A percentile compares a stretch with the other conserved stretches of the same genome.
Evolutionary conservation across 192 early-diverging fungal genomes (phyloP).

Genomic region (Mortierella alpina): DNA sequence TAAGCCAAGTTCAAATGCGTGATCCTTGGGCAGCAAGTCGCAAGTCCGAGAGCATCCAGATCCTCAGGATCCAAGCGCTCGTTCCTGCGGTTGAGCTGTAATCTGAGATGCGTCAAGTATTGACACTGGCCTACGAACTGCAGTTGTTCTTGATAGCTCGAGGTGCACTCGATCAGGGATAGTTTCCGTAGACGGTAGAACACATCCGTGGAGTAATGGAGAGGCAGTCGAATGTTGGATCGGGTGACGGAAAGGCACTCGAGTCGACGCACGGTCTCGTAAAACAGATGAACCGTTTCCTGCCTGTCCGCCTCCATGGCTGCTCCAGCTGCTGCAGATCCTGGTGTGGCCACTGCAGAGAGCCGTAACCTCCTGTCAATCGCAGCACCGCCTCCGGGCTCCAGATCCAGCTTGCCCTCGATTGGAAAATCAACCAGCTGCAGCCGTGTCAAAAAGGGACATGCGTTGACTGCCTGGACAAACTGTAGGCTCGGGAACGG

Average conservation of each 20-base stretch:
- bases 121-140: conserved; percentile 32
- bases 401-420: neutral
- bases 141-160: conserved; percentile 14
- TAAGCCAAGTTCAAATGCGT: conserved; percentile 29
- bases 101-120: conserved; percentile 25
- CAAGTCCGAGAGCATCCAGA: neutral
- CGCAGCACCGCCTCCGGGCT: neutral
- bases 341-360: neutral
- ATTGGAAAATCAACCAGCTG: conserved; percentile 14
- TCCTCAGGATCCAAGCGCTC: neutral
- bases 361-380: neutral
- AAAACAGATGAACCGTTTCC: conserved; percentile 1
- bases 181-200: conserved; percentile 23
- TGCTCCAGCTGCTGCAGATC: neutral
- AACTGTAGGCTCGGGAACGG: neutral
- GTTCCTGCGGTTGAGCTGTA: conserved; percentile 7
- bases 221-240: neutral
- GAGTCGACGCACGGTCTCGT: conserved; percentile 14
- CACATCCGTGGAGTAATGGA: neutral
- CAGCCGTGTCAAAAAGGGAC: neutral
- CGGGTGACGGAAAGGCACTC: neutral
- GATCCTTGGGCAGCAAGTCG: conserved; percentile 7
- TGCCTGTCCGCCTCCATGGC: neutral
- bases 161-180: neutral
- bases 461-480: neutral